These are phyloP conservation scores for Pythium phragmiticola DNA, from an alignment of 352 stramenopile species.

Conservation along the genomic window DNA sequence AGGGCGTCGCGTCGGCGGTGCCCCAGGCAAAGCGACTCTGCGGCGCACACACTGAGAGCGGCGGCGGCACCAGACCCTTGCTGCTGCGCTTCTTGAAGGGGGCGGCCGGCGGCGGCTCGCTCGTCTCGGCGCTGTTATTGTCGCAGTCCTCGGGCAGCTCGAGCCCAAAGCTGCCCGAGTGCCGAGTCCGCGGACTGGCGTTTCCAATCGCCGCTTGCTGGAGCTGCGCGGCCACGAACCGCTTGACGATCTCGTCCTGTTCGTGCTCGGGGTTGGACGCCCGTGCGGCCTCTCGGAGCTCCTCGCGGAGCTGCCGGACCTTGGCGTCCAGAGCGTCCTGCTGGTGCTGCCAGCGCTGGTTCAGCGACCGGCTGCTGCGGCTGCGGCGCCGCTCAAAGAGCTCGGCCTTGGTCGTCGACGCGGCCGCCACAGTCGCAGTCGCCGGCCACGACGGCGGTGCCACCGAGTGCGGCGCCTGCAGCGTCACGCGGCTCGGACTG, in stretches of 20 bases:
- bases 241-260: constrained; percentile 69
- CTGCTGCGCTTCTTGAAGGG: constrained; percentile 2
- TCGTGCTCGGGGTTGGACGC: constrained; percentile 31
- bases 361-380: constrained; percentile 15
- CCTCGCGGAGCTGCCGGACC: constrained; percentile 23
- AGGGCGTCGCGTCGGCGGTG: neutral
- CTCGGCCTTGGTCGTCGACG: constrained; percentile 27
- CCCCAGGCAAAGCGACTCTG: constrained; percentile 19
- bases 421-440: neutral
- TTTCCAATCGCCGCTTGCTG: constrained; percentile 30
- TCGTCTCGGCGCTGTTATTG: constrained; percentile 23
- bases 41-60: constrained; percentile 15
- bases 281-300: constrained; percentile 21
- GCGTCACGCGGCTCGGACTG: constrained; percentile 12
- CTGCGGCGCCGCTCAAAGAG: constrained; percentile 14
- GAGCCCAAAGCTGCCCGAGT: constrained; percentile 24
- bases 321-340: constrained; percentile 24
- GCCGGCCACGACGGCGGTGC: neutral
- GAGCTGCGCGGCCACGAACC: constrained; percentile 60
- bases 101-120: neutral
- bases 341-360: constrained; percentile 16
- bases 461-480: constrained; percentile 18
- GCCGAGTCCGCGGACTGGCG: neutral
- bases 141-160: constrained; percentile 27
- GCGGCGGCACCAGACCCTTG: constrained; percentile 4